Conservation (phyloP, 2,329 filamentous ascomycete genomes). For the Arthroderma uncinatum region DNA sequence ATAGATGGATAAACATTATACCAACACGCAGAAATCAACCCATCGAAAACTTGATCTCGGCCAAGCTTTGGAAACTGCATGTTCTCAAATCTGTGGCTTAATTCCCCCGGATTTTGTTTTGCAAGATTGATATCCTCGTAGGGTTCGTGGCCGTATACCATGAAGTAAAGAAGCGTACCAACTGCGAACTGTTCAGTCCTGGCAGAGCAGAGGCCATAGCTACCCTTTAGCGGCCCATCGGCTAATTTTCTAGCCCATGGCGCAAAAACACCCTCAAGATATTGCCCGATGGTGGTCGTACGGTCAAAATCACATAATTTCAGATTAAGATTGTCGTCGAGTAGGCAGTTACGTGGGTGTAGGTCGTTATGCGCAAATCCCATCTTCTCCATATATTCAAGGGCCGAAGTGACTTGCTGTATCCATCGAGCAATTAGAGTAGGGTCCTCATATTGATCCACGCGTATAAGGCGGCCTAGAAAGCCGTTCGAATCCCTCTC, state of each 20-base stretch:
- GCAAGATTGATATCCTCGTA: conserved; percentile 9
- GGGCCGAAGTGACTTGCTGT: conserved; percentile 14
- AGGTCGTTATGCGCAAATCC: conserved; percentile 14
- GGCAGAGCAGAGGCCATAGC: conserved; percentile 16
- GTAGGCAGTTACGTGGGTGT: conserved; percentile 11
- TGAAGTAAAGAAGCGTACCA: conserved; percentile 16
- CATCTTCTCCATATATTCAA: conserved; percentile 16
- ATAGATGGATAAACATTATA: conserved; percentile 18
- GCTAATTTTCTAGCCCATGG: conserved; percentile 13
- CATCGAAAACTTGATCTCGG: conserved; percentile 14
- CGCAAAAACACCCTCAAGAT: conserved; percentile 11
- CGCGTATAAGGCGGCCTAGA: conserved; percentile 10
- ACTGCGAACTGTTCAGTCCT: conserved; percentile 18
- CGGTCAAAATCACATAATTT: conserved; percentile 13
- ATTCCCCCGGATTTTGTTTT: conserved; percentile 1
- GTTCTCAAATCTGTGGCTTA: conserved; percentile 12
- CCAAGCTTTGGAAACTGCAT: conserved; percentile 17
- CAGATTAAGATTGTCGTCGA: conserved; percentile 12
- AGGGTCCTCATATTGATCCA: conserved; percentile 15
- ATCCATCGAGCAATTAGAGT: conserved; percentile 16
- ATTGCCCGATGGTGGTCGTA: conserved; percentile 16
- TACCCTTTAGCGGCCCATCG: conserved; percentile 14
- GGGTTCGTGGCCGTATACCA: conserved; percentile 17
- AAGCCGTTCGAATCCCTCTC: conserved; percentile 7
- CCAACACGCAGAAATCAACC: conserved; percentile 16